Conservation (phyloP, 2,329 filamentous ascomycete species). For the Didymella keratinophila region DNA sequence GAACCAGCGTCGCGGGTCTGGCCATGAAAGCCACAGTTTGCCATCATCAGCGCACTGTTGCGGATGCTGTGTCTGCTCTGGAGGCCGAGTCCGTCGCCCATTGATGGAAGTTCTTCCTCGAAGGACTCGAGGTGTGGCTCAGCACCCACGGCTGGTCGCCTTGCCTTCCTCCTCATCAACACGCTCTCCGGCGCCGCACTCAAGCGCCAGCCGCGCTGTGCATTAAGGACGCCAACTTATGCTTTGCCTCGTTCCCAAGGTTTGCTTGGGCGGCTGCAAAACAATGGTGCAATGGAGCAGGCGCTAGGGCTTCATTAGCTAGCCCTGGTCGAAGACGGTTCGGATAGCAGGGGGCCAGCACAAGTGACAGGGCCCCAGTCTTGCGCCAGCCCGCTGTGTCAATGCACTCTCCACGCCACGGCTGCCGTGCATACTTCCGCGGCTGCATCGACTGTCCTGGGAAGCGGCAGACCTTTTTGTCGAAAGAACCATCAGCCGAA, state of each 20-base stretch:
- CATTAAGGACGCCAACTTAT: slow-evolving; percentile 30
- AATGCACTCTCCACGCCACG: slow-evolving; percentile 38
- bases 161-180: slow-evolving; percentile 22
- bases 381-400: slow-evolving; percentile 28
- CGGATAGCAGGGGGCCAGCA: slow-evolving; percentile 36
- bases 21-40: slow-evolving; percentile 42
- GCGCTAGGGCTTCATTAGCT: slow-evolving; percentile 33
- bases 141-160: slow-evolving; percentile 7
- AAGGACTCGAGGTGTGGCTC: slow-evolving; percentile 8
- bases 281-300: slow-evolving; percentile 37
- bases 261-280: slow-evolving; percentile 37
- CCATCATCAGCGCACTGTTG: slow-evolving; percentile 27
- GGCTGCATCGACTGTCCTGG: slow-evolving; percentile 46
- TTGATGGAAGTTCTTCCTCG: slow-evolving; percentile 5
- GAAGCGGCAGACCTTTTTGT: slow-evolving; percentile 38
- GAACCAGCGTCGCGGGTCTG: slow-evolving; percentile 42
- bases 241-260: slow-evolving; percentile 32
- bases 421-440: slow-evolving; percentile 47
- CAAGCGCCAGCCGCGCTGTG: slow-evolving; percentile 27
- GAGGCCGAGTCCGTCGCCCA: slow-evolving; percentile 6
- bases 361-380: slow-evolving; percentile 38
- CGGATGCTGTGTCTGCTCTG: slow-evolving; percentile 23
- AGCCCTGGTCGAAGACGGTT: slow-evolving; percentile 37
- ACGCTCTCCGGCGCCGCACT: slow-evolving; percentile 20
- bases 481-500: slow-evolving; percentile 54